Percentiles rank a stretch among this genome's conserved stretches.
Conservation (phyloP, 352 stramenopile genomes). For the Aphanomyces euteiches region DNA sequence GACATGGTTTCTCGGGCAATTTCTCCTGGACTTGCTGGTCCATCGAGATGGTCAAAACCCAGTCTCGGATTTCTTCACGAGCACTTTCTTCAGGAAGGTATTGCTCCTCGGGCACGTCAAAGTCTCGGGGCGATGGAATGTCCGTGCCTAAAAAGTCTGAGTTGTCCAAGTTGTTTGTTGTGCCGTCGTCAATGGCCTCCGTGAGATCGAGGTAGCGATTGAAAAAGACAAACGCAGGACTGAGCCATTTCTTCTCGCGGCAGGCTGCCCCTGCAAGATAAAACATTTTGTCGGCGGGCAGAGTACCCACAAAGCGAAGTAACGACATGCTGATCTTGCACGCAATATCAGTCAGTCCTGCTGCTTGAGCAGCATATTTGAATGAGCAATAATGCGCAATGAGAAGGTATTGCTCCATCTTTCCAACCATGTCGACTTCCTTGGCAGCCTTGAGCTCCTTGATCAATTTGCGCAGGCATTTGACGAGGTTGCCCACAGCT, state of each 20-base stretch:
- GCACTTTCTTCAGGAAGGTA: conserved; percentile 77
- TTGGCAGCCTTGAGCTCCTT: conserved; percentile 66
- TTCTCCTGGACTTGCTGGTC: conserved; percentile 92
- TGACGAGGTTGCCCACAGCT: conserved; percentile 57
- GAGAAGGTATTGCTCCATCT: conserved; percentile 75
- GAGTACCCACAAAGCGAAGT: conserved; percentile 80
- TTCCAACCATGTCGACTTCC: conserved; percentile 53
- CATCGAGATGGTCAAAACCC: conserved; percentile 94
- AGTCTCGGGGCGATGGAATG: conserved; percentile 81
- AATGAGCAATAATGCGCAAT: conserved; percentile 75
- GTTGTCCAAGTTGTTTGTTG: conserved; percentile 86
- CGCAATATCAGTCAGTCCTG: conserved; percentile 59
- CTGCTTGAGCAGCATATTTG: conserved; percentile 57
- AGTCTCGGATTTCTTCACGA: conserved; percentile 92
- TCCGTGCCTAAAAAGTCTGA: conserved; percentile 92
- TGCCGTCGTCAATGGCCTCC: conserved; percentile 91
- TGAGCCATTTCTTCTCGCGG: conserved; percentile 86
- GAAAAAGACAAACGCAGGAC: conserved; percentile 92
- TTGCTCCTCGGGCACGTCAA: conserved; percentile 65
- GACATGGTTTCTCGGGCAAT: conserved; percentile 67
- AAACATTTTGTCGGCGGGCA: conserved; percentile 94
- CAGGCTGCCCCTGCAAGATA: conserved; percentile 81
- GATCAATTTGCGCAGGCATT: conserved; percentile 57
- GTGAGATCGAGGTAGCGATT: conserved; percentile 94
- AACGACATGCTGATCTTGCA: conserved; percentile 85